Evolutionary conservation across 1,139 yeast genomes (phyloP), one percentile per base, ranked within the genome.

Genomic region (Debaryomycetaceae sp.): DNA sequence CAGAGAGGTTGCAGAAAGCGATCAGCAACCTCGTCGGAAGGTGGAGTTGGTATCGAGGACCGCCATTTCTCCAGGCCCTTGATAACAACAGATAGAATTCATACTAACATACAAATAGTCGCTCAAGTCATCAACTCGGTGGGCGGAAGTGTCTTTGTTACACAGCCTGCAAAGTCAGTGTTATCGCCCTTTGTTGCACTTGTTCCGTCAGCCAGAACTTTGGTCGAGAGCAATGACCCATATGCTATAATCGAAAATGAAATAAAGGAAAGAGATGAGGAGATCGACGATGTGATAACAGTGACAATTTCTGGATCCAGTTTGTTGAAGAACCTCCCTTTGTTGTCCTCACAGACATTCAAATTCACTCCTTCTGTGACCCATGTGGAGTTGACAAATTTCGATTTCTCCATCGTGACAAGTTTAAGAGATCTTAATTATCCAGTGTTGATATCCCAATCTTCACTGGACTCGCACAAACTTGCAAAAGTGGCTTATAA

Each of bases 391-490:
- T 63, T 86, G 48, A 49, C 68, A 36, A 64, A 70, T 45, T 73
- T 73, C 51, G 96, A 89, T 60, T 87, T 72, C 60, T 78, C 86
- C 7, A 69, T 79, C 31, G 78, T 87, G 33, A 72, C 91, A 13
- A 78, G 88, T 8, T 71, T 87, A 53, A 81, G 91, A 58, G 95
- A 88, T 62, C 72, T 85, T 42, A 80, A 81, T 17, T 76, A 74
- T 52, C 78, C 83, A 8, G 72, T 86, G 27, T 64, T 89, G 48
- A 76, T 89, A 44, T 86, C 96, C 8, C 83, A 80, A 54, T 68
- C 73, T 37, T 62, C 76, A 5, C 64, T 68, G 31, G 87, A 84
- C 52, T 72, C 85, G 7, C 65, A 70, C 42, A 74, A 72, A 45
- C 70, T 78, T 43, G 69, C 87, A 11, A 63, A 76, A 36, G 77